Percentiles rank a stretch among this genome's conserved stretches.
Conservation (phyloP, 1,284 basidiomycete species). For the Dichomitus squalens region DNA sequence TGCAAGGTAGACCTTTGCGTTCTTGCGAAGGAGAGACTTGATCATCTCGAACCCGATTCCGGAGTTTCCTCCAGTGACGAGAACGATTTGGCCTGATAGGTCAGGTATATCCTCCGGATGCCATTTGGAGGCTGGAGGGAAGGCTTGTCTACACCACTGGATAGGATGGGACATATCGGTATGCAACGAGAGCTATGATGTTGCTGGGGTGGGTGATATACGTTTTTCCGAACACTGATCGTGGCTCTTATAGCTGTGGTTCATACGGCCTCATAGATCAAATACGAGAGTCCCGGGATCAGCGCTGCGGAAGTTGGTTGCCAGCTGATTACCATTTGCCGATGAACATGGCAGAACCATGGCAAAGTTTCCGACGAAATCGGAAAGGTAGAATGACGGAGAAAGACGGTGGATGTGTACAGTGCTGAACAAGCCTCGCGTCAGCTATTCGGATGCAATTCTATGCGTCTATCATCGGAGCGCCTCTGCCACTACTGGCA, state of each 20-base stretch:
- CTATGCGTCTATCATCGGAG: too few species aligned
- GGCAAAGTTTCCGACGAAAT: too few species aligned
- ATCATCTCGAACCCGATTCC: constrained; percentile 25
- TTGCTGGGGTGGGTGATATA: background rate
- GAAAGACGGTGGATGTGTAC: too few species aligned
- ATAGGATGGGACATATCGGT: background rate
- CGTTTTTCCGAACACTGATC: too few species aligned
- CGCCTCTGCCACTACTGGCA: too few species aligned
- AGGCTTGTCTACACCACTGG: background rate
- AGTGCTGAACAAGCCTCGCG: too few species aligned
- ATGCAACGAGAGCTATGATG: background rate
- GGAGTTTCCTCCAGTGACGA: constrained; percentile 24
- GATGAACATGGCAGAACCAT: too few species aligned
- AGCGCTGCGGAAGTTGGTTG: background rate
- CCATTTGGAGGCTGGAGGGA: constrained; percentile 12
- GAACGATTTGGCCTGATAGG: constrained; percentile 15
- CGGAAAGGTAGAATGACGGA: too few species aligned
- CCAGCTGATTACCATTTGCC: background rate
- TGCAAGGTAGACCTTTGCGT: constrained; percentile 58
- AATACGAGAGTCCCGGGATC: background rate
- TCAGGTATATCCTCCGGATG: constrained; percentile 22
- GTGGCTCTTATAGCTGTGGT: background rate
- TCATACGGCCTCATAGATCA: background rate
- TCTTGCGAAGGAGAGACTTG: constrained; percentile 24
- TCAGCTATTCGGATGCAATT: too few species aligned